Evolutionary conservation across 2,329 filamentous ascomycete species (phyloP).

Genomic region (Cyclaneusma minus): DNA sequence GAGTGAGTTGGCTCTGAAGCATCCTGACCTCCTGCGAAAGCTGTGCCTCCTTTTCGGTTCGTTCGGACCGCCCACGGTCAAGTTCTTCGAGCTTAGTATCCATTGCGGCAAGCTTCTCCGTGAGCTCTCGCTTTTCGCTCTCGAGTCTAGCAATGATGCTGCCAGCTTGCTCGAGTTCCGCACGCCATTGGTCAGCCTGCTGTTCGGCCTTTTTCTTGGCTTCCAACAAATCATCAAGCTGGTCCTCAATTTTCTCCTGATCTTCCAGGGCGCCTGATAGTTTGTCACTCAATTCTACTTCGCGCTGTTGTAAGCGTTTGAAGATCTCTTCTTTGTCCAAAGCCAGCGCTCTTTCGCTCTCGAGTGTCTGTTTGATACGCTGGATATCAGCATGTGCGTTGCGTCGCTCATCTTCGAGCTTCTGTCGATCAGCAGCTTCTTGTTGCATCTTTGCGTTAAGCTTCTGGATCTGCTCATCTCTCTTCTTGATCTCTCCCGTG

Average conservation of each 20-base stretch:
- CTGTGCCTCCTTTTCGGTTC: constrained; percentile 59
- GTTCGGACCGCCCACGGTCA: constrained; percentile 53
- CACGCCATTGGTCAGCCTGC: constrained; percentile 62
- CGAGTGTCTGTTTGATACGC: constrained; percentile 81
- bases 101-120: constrained; percentile 49
- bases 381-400: constrained; percentile 78
- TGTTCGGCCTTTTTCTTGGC: constrained; percentile 82
- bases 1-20: constrained; percentile 72
- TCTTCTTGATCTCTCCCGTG: constrained; percentile 83
- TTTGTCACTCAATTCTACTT: constrained; percentile 85
- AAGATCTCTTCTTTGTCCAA: constrained; percentile 99
- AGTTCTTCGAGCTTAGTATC: constrained; percentile 58
- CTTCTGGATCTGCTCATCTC: constrained; percentile 83
- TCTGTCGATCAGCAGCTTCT: constrained; percentile 59
- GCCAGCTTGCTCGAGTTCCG: constrained; percentile 83
- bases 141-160: constrained; percentile 76
- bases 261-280: constrained; percentile 83
- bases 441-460: constrained; percentile 71
- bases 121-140: constrained; percentile 65
- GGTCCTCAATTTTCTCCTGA: constrained; percentile 84
- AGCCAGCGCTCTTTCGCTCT: constrained; percentile 88
- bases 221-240: constrained; percentile 75
- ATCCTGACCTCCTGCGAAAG: constrained; percentile 77
- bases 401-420: constrained; percentile 79
- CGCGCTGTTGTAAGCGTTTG: constrained; percentile 83